Evolutionary conservation across 129 eudicot genomes (phyloP).

Genomic region (Artemisia argyi): DNA sequence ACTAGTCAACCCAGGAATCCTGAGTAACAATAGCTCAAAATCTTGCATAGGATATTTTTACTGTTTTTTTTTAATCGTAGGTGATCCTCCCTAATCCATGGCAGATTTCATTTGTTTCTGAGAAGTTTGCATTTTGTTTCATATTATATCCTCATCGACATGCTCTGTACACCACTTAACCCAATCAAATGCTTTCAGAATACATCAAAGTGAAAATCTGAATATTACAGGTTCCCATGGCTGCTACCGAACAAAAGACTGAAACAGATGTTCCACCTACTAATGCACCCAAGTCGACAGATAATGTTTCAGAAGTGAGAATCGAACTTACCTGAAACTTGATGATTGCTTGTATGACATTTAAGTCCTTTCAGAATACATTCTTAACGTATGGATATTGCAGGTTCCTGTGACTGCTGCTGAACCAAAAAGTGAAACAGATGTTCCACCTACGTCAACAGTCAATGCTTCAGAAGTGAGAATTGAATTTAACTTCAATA

Average conservation of each 20-base stretch:
- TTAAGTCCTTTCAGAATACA: background rate
- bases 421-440: slow-evolving; percentile 32
- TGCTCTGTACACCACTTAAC: too few species aligned
- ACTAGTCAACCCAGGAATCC: too few species aligned
- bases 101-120: too few species aligned
- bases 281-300: slow-evolving; percentile 34
- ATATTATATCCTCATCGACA: too few species aligned
- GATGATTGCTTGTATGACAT: background rate
- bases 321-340: slow-evolving; percentile 7
- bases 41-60: too few species aligned
- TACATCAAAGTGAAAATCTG: slow-evolving; percentile 18
- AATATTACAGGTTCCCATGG: slow-evolving; percentile 33
- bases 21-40: too few species aligned
- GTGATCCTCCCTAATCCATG: too few species aligned
- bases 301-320: slow-evolving; percentile 48
- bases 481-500: slow-evolving; percentile 1
- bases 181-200: too few species aligned
- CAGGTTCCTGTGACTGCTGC: slow-evolving; percentile 37
- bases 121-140: too few species aligned
- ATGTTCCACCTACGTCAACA: slow-evolving; percentile 36
- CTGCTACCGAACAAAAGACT: slow-evolving; percentile 29
- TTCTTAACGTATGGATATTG: background rate
- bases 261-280: slow-evolving; percentile 22
- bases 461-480: slow-evolving; percentile 48
- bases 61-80: too few species aligned